These are phyloP conservation scores for Hypomontagnella monticulosa DNA, from an alignment of 495 filamentous ascomycete genomes.

Conservation along the genomic window DNA sequence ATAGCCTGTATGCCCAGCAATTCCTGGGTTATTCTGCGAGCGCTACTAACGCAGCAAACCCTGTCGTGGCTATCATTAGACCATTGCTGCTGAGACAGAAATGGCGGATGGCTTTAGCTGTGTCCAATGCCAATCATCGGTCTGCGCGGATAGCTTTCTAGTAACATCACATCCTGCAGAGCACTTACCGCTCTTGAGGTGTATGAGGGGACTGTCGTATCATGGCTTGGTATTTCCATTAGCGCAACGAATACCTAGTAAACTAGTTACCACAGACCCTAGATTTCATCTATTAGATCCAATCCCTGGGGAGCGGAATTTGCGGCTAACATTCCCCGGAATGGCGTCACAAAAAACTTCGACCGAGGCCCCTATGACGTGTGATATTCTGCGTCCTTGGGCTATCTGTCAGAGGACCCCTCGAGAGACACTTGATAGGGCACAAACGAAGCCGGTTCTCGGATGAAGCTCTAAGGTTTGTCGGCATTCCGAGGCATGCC, in stretches of 20 bases:
- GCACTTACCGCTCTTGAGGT: not conserved
- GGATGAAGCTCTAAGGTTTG: conserved; percentile 6
- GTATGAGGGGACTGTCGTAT: not conserved
- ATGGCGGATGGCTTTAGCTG: not conserved
- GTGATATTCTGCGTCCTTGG: not conserved
- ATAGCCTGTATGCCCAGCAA: not conserved
- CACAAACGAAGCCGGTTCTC: conserved; percentile 8
- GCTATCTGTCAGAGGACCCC: conserved; percentile 2
- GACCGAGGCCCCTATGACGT: conserved; percentile 24
- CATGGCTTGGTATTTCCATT: not conserved
- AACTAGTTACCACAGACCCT: too few species aligned
- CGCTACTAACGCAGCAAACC: not conserved
- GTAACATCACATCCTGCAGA: not conserved
- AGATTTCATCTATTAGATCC: too few species aligned
- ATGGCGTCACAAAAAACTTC: conserved; percentile 22
- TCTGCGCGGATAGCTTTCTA: not conserved
- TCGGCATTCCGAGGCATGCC: conserved; percentile 8
- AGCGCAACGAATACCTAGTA: not conserved
- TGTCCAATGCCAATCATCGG: not conserved
- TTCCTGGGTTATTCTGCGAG: not conserved
- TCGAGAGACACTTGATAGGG: not conserved
- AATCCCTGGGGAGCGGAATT: not conserved
- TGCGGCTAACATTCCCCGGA: not conserved
- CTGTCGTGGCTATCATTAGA: not conserved
- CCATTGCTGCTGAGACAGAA: not conserved